These are phyloP conservation scores for Lycium barbarum DNA, from an alignment of 257 asterid genomes.

Conservation along the genomic window DNA sequence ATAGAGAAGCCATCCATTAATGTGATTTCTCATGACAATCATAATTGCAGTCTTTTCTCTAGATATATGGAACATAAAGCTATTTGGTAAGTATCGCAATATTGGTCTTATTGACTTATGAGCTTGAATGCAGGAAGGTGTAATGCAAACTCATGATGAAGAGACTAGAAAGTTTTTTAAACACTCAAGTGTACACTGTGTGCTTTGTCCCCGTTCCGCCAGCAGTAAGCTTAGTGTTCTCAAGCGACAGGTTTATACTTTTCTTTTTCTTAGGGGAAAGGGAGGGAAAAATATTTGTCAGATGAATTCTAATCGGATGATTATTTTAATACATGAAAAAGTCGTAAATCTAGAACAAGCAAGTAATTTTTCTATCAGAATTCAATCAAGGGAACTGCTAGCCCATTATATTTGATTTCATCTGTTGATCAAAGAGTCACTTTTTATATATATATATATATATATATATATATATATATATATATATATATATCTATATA, in stretches of 20 bases:
- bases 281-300: background rate
- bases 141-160: constrained; percentile 97
- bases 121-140: constrained; percentile 68
- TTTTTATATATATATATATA: too few relatives aligned
- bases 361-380: background rate
- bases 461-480: too few relatives aligned
- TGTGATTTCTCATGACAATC: background rate
- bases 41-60: background rate
- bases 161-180: constrained; percentile 93
- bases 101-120: background rate
- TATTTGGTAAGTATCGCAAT: background rate
- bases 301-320: background rate
- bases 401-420: background rate
- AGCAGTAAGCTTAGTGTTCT: constrained; percentile 98
- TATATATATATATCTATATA: too few relatives aligned
- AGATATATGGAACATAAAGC: background rate
- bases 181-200: constrained; percentile 90
- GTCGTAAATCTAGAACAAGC: background rate
- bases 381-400: background rate
- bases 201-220: constrained; percentile 89
- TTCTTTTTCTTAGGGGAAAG: background rate
- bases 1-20: background rate
- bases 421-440: background rate
- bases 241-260: constrained; percentile 87
- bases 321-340: background rate